Percentiles rank a stretch among this genome's conserved stretches.
Conservation (phyloP, 805 yeast genomes). For the Pichia heedii region DNA sequence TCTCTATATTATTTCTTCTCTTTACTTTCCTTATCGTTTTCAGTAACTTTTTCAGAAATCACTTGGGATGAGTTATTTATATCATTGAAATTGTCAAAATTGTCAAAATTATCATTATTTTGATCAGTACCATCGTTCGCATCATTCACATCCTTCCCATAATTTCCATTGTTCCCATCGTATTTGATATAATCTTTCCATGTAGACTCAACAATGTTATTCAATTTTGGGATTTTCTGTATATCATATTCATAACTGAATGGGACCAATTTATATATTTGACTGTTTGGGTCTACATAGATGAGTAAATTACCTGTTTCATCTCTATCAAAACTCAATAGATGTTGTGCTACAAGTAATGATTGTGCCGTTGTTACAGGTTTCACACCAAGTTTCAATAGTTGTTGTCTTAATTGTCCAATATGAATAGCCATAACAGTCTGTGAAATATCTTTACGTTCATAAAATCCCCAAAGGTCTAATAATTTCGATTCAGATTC, state of each 20-base stretch:
- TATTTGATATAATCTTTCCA: slow-evolving; percentile 5
- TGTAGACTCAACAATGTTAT: background rate
- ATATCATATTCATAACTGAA: slow-evolving; percentile 16
- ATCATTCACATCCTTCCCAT: too few species aligned
- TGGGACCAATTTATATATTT: slow-evolving; percentile 12
- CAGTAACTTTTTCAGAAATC: background rate
- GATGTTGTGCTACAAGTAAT: slow-evolving; percentile 7
- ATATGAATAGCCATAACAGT: slow-evolving; percentile 19
- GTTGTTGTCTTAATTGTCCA: slow-evolving; percentile 14
- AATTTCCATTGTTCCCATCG: too few species aligned
- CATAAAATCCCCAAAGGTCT: slow-evolving; percentile 8
- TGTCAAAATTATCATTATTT: too few species aligned
- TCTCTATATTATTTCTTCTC: background rate
- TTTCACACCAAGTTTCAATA: slow-evolving; percentile 10
- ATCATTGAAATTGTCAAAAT: too few species aligned
- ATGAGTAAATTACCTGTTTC: slow-evolving; percentile 11
- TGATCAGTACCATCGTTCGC: too few species aligned
- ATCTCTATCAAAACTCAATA: slow-evolving; percentile 11
- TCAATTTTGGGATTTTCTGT: slow-evolving; percentile 2
- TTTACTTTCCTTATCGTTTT: background rate
- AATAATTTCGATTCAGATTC: slow-evolving; percentile 6
- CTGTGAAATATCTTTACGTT: slow-evolving; percentile 16
- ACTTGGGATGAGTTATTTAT: background rate
- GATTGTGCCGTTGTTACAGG: slow-evolving; percentile 13
- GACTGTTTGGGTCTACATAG: slow-evolving; percentile 10